These are phyloP conservation scores for Tetrahymena thermophila DNA, from an alignment of 73 alveolate species.

Conservation along the genomic window DNA sequence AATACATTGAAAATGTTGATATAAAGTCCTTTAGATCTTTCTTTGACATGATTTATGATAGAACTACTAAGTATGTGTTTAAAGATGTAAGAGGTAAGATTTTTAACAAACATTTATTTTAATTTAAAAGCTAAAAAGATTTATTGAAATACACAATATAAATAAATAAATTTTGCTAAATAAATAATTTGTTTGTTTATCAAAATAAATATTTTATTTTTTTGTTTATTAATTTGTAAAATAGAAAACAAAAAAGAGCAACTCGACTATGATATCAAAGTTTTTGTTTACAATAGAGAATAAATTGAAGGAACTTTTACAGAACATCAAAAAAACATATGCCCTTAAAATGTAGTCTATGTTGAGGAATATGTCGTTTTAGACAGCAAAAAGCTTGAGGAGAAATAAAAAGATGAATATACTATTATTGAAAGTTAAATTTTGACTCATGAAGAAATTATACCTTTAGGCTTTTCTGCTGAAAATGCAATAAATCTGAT, in stretches of 20 bases:
- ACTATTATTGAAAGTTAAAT: conserved; percentile 1
- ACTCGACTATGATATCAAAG: background rate
- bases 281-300: background rate
- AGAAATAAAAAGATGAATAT: background rate
- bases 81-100: background rate
- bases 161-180: too few species aligned
- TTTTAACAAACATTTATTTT: background rate
- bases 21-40: background rate
- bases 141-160: too few species aligned
- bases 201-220: background rate
- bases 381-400: background rate
- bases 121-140: background rate
- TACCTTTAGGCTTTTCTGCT: conserved; percentile 35
- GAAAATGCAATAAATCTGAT: conserved; percentile 6
- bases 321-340: background rate
- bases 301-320: background rate
- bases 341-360: background rate
- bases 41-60: background rate
- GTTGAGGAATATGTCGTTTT: background rate
- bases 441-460: conserved; percentile 9
- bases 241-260: background rate
- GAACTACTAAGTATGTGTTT: background rate
- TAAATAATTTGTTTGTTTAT: background rate
- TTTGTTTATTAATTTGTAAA: background rate
- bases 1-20: background rate